These are phyloP conservation scores for Solanum rostratum DNA, from an alignment of 257 asterid genomes.

Conservation along the genomic window DNA sequence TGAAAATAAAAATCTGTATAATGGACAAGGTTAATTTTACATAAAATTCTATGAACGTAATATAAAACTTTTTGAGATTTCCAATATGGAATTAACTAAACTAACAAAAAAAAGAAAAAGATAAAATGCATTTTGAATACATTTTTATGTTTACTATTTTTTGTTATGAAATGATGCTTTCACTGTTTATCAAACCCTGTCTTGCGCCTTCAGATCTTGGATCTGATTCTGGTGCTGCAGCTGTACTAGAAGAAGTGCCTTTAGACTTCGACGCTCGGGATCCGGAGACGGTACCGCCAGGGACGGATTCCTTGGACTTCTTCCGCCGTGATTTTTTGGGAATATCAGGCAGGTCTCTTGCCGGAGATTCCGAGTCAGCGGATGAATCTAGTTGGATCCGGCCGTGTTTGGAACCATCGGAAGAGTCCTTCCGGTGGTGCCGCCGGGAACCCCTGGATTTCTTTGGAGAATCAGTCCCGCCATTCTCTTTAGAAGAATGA, in stretches of 20 bases:
- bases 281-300: conserved; percentile 4
- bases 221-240: background rate
- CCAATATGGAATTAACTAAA: background rate
- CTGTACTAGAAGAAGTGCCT: conserved; percentile 5
- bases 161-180: background rate
- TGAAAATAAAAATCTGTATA: background rate
- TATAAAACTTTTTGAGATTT: background rate
- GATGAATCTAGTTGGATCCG: conserved; percentile 14
- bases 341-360: conserved; percentile 26
- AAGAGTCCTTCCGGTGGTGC: conserved; percentile 33
- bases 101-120: background rate
- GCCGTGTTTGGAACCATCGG: conserved; percentile 21
- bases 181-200: background rate
- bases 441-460: conserved; percentile 38
- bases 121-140: background rate
- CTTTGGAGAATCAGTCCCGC: conserved; percentile 22
- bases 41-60: background rate
- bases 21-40: background rate
- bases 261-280: conserved; percentile 12
- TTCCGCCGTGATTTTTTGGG: conserved; percentile 30
- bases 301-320: conserved; percentile 28
- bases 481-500: conserved; percentile 15
- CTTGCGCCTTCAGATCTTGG: background rate
- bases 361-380: conserved; percentile 12
- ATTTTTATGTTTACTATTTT: background rate